Base-by-base conservation (phyloP, 2,329 filamentous ascomycete species). In the Pezicula neosporulosa region DNA sequence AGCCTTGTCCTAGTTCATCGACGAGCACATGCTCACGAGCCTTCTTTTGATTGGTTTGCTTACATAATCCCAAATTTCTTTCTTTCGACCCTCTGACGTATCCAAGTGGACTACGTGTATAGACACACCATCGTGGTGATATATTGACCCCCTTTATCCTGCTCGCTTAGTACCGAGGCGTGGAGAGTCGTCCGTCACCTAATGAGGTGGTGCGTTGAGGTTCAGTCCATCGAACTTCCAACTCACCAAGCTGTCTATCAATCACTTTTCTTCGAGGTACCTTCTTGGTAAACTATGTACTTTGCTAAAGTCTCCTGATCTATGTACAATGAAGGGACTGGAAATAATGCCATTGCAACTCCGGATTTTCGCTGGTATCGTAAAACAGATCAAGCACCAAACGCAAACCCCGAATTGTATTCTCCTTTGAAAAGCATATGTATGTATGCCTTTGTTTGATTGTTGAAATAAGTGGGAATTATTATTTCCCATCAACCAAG, bases 321-420 rank as follows among this genome's bases (percentile, higher is more conserved):
- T 51, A 51, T 51, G 27, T 48, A 51, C 49, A 51, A 37, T 33
- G 16, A 47, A 41, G 30, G 30, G 16, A 51, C 33, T 46, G 8
- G 12, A 15, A 27, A 13, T 15, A 24, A 24, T 18, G 39, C 39
- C 18, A 42, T 42, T 19, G 18, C 39, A 42, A 42, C 12, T 42
- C 39, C 39, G 24, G 18, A 19, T 42, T 16, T 44, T 30, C 45
- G 41, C 53, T 56, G 48, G 48, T 50, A 55, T 50, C 51, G 38
- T 54, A 49, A 47, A 50, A 37, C 44, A 48, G 6, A 38, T 18
- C 10, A 47, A 38, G 24, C 6, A 24, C 24, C 24, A 24, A 19
- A 38, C 18, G 35, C 18, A 36, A 15, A 24, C 10, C 37, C 15
- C 37, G 8, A 21, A 9, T 39, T 13, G 8, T 9, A 39, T 39